Percentiles rank a stretch among this genome's conserved stretches.
Conservation (phyloP, 139 green algal genomes). For the Chlorella ohadii region DNA sequence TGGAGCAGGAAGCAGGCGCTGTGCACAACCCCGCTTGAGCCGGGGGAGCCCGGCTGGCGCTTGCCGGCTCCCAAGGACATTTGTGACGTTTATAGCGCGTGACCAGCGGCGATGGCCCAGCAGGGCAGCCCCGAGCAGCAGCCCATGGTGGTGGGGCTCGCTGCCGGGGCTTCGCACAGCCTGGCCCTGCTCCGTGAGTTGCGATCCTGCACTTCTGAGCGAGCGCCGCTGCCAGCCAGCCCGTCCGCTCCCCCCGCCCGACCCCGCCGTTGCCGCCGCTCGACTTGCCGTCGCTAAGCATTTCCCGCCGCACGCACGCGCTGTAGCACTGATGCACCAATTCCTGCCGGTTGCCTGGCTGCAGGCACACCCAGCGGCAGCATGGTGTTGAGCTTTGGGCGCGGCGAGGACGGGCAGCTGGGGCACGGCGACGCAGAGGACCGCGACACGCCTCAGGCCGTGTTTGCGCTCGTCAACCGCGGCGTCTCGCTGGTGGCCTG, state of each 20-base stretch:
- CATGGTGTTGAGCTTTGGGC: constrained; percentile 74
- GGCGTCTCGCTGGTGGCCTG: constrained; percentile 63
- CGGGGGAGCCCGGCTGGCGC: no score
- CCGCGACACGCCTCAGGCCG: constrained; percentile 49
- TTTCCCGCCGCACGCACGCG: no score
- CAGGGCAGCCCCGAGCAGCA: background rate
- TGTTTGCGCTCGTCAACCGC: constrained; percentile 56
- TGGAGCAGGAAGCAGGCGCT: no score
- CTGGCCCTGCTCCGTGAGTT: constrained; percentile 28
- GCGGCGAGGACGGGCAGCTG: constrained; percentile 88
- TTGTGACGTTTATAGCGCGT: background rate
- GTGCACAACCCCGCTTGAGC: no score
- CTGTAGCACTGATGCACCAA: no score
- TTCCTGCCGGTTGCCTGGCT: no score
- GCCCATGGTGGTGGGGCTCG: background rate
- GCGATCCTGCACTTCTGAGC: no score
- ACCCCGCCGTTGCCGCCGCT: no score
- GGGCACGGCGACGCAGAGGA: constrained; percentile 76
- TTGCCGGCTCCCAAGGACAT: no score
- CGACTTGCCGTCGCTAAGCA: no score
- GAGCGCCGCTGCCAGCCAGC: no score
- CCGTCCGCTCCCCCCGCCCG: no score
- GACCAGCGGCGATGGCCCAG: background rate
- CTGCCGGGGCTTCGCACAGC: constrained; percentile 27
- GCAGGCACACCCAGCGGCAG: constrained; percentile 29